These are phyloP conservation scores for Starmerella stigmatis DNA, from an alignment of 805 yeast genomes.

Conservation along the genomic window DNA sequence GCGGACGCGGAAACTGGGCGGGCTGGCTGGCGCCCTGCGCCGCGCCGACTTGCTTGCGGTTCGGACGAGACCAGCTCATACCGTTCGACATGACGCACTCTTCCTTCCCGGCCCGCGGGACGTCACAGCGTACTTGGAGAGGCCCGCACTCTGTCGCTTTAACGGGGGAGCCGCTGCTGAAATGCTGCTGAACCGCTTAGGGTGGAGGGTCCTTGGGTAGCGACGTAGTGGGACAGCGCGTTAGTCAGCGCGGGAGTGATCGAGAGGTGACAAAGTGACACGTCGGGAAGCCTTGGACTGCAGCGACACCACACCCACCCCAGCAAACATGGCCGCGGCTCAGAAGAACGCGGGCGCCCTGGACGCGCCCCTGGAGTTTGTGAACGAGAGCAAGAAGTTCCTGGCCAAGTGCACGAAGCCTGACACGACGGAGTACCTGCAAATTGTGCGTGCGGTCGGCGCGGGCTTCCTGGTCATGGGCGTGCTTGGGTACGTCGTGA, in stretches of 20 bases:
- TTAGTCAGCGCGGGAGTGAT: background rate
- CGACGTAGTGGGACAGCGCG: too few species aligned
- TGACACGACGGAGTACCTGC: slow-evolving; percentile 71
- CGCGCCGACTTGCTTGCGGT: background rate
- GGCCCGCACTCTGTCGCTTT: too few species aligned
- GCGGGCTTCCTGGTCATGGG: slow-evolving; percentile 97
- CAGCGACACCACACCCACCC: slow-evolving; percentile 8
- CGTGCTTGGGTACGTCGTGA: slow-evolving; percentile 89
- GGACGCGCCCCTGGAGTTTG: slow-evolving; percentile 70
- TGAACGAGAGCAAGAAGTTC: slow-evolving; percentile 84
- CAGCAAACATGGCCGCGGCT: slow-evolving; percentile 4
- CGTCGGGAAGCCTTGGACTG: background rate
- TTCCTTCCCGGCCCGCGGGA: slow-evolving; percentile 6
- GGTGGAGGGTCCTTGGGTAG: too few species aligned
- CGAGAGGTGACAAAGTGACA: slow-evolving; percentile 1
- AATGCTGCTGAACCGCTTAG: too few species aligned
- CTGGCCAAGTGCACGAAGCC: slow-evolving; percentile 91
- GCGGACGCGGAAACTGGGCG: background rate
- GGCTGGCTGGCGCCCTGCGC: background rate
- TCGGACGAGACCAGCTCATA: background rate
- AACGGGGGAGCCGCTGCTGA: too few species aligned
- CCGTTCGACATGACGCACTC: background rate
- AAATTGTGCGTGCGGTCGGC: slow-evolving; percentile 91
- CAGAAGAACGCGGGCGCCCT: slow-evolving; percentile 5
- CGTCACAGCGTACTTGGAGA: too few species aligned